phyloP scores from a whole-genome alignment of 2,329 filamentous ascomycete genomes.

The Claviceps lovelessii region DNA sequence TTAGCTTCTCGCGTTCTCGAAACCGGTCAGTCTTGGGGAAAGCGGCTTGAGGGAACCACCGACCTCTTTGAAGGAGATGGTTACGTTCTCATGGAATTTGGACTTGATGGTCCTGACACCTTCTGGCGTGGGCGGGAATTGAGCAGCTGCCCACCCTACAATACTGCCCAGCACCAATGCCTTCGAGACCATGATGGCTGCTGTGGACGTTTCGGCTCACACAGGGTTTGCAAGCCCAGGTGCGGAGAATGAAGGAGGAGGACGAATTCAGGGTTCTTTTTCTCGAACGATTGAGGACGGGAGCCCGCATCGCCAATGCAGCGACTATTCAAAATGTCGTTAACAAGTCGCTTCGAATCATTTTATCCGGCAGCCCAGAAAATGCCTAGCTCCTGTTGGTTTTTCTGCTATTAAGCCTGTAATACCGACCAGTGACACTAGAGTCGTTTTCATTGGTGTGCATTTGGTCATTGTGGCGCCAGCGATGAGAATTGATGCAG shows the following conservation, averaged over 20 bases:
- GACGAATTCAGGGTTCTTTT: no score
- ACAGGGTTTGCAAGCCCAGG: not conserved
- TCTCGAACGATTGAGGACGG: not conserved
- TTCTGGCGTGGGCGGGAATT: constrained; percentile 18
- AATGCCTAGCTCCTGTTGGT: not conserved
- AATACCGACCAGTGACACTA: not conserved
- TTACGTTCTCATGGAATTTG: constrained; percentile 44
- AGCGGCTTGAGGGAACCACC: not conserved
- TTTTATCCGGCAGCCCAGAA: not conserved
- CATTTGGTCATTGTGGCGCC: not conserved
- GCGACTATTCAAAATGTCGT: not conserved
- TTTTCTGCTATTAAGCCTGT: not conserved
- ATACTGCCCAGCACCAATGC: constrained; percentile 9
- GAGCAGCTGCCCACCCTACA: constrained; percentile 12
- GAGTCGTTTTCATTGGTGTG: not conserved
- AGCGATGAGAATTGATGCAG: not conserved
- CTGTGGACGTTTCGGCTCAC: no score
- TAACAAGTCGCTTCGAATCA: not conserved
- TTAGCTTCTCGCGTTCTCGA: not conserved
- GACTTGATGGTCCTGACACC: constrained; percentile 37
- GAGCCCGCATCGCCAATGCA: not conserved
- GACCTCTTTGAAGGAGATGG: constrained; percentile 45
- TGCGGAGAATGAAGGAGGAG: not conserved
- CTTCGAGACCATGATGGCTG: constrained; percentile 3
- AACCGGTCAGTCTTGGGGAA: not conserved